These are phyloP conservation scores for Oryza coarctata DNA, from an alignment of 176 grass and related monocot species.

Conservation along the genomic window DNA sequence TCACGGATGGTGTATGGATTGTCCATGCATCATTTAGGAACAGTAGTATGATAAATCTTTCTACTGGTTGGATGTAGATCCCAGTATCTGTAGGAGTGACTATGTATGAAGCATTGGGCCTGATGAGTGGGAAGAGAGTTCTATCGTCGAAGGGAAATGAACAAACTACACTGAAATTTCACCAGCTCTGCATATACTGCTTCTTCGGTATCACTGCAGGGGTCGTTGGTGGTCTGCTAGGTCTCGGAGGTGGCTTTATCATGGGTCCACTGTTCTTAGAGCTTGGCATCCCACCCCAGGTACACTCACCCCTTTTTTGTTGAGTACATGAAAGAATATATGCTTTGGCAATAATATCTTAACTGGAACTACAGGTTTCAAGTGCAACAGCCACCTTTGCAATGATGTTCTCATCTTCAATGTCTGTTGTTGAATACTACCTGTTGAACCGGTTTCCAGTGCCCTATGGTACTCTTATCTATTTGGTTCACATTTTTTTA, in stretches of 20 bases:
- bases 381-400: slow-evolving; percentile 95
- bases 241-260: slow-evolving; percentile 91
- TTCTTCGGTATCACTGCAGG: slow-evolving; percentile 62
- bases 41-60: slow-evolving; percentile 26
- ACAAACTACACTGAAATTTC: slow-evolving; percentile 47
- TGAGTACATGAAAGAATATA: neutral
- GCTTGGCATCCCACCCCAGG: slow-evolving; percentile 88
- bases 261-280: slow-evolving; percentile 93
- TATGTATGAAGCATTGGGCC: slow-evolving; percentile 74
- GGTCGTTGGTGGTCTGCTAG: slow-evolving; percentile 83
- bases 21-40: neutral
- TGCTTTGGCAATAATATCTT: slow-evolving; percentile 15
- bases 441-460: slow-evolving; percentile 86
- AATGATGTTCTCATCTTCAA: slow-evolving; percentile 95
- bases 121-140: slow-evolving; percentile 68
- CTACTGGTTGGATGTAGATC: slow-evolving; percentile 46
- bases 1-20: slow-evolving; percentile 7
- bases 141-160: slow-evolving; percentile 63
- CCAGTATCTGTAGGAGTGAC: slow-evolving; percentile 72
- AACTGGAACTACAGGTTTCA: slow-evolving; percentile 67
- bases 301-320: slow-evolving; percentile 18
- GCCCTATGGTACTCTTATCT: slow-evolving; percentile 54
- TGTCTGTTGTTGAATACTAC: slow-evolving; percentile 92
- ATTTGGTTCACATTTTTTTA: neutral
- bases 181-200: slow-evolving; percentile 65